Conservation (phyloP, 1,284 basidiomycete genomes). For the Malassezia japonica region DNA sequence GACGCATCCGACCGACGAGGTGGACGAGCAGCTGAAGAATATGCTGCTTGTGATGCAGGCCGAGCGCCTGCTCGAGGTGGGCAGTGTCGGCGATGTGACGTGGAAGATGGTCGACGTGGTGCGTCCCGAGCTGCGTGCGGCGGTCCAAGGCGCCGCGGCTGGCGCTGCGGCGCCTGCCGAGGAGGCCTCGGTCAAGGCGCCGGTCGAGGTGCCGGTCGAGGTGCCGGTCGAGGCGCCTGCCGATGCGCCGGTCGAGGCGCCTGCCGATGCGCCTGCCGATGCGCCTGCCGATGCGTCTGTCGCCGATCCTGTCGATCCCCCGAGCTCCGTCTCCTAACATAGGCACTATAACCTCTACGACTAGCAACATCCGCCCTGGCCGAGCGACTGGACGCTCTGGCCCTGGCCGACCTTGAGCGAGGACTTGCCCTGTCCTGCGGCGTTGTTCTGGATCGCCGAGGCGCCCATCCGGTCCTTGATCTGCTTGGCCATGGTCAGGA, state of each 20-base stretch:
- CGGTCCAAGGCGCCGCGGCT: neutral
- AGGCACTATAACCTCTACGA: no score
- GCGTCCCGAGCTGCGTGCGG: conserved; percentile 2
- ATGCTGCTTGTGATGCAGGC: conserved; percentile 92
- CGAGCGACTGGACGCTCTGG: conserved; percentile 38
- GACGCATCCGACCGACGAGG: conserved; percentile 67
- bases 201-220: no score
- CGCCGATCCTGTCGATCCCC: no score
- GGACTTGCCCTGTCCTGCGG: conserved; percentile 34
- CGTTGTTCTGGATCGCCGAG: conserved; percentile 37
- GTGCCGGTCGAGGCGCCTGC: no score
- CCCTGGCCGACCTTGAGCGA: conserved; percentile 46
- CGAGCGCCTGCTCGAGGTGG: conserved; percentile 58
- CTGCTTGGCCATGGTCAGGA: conserved; percentile 52
- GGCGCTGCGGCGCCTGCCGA: no score
- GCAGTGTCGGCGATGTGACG: conserved; percentile 10
- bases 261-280: no score
- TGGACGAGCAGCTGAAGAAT: conserved; percentile 93
- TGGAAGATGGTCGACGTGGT: conserved; percentile 6
- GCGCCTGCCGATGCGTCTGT: no score
- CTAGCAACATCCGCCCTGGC: conserved; percentile 42
- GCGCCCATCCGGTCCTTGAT: conserved; percentile 49
- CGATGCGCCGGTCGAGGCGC: no score
- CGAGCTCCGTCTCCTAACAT: no score
- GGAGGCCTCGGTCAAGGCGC: no score